These are phyloP conservation scores for Carex cristatella DNA, from an alignment of 176 grass and related monocot genomes.

Conservation along the genomic window DNA sequence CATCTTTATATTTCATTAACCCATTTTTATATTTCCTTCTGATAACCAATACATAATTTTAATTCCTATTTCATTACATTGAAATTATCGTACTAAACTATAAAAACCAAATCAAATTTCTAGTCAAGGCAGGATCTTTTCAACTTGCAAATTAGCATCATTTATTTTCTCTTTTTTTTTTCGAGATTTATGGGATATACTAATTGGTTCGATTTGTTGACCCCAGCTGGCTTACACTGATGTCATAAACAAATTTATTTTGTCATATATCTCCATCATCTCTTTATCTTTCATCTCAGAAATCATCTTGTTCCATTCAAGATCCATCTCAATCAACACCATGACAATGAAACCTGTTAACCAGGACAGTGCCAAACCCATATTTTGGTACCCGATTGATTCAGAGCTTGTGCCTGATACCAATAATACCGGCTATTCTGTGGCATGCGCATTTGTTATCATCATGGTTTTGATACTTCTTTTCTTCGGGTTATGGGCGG, in stretches of 20 bases:
- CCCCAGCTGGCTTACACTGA: neutral
- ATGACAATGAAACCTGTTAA: neutral
- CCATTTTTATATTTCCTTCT: neutral
- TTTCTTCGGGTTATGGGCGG: conserved; percentile 16
- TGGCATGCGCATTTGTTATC: conserved; percentile 2
- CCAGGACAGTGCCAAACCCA: neutral
- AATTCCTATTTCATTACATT: neutral
- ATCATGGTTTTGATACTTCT: neutral
- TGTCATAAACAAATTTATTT: neutral
- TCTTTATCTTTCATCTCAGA: neutral
- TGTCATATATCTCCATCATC: neutral
- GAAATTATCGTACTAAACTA: neutral
- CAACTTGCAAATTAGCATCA: neutral
- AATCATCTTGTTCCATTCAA: neutral
- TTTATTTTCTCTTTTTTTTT: neutral
- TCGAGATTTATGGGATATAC: neutral
- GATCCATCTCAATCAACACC: neutral
- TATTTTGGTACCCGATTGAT: neutral
- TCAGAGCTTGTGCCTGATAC: conserved; percentile 7
- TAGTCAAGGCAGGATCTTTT: neutral
- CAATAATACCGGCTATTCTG: neutral
- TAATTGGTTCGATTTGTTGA: neutral
- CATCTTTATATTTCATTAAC: neutral
- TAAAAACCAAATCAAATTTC: neutral
- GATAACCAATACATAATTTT: neutral